Evolutionary conservation across 1,139 yeast species (phyloP).

Genomic region (Hyphopichia burtonii): DNA sequence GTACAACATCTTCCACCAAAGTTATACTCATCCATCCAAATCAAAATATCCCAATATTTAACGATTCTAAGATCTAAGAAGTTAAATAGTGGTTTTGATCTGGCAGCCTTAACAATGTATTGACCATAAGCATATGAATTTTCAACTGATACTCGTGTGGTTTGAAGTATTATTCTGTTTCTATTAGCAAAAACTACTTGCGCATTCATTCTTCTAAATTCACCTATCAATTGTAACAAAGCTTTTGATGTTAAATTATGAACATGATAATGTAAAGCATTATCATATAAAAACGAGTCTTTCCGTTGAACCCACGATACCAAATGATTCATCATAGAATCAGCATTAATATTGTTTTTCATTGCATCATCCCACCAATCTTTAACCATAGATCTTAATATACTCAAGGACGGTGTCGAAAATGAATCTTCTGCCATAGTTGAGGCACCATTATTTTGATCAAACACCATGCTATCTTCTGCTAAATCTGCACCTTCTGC

Average conservation of each 20-base stretch:
- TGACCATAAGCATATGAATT: conserved; percentile 94
- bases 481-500: conserved; percentile 87
- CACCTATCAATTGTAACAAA: conserved; percentile 75
- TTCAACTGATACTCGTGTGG: conserved; percentile 76
- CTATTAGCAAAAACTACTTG: conserved; percentile 78
- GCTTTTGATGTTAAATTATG: conserved; percentile 86
- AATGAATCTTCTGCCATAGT: conserved; percentile 75
- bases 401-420: conserved; percentile 70
- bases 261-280: conserved; percentile 79
- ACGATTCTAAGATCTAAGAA: conserved; percentile 73
- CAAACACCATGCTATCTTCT: conserved; percentile 45
- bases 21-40: conserved; percentile 95
- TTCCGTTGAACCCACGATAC: conserved; percentile 86
- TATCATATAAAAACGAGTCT: conserved; percentile 72
- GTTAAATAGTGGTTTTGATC: conserved; percentile 79
- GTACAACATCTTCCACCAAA: conserved; percentile 80
- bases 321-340: conserved; percentile 77
- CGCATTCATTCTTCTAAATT: conserved; percentile 76
- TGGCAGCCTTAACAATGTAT: conserved; percentile 73
- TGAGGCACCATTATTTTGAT: conserved; percentile 46
- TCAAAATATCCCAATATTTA: conserved; percentile 84
- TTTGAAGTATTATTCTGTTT: conserved; percentile 69
- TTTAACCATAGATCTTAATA: conserved; percentile 72
- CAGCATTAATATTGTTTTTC: conserved; percentile 69
- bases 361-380: conserved; percentile 96